Evolutionary conservation across 768 basidiomycete genomes (phyloP), one percentile per base, ranked within the genome.

Genomic region (Kockovaella imperatae): DNA sequence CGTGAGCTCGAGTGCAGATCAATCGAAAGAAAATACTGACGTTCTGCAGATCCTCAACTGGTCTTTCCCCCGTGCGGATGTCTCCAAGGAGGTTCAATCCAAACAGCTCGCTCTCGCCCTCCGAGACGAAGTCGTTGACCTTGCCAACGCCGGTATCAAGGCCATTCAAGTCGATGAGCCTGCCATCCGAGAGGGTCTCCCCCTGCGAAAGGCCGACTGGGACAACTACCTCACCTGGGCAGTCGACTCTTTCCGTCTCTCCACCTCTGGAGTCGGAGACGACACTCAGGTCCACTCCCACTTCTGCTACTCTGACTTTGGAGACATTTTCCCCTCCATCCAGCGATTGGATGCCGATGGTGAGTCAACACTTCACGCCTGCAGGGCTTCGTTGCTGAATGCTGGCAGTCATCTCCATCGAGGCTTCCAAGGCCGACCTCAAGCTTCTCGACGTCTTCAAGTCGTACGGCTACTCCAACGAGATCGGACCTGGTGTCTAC

Each of bases 121-220:
- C 69, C 90, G 95, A 59, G 95, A 97, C 68, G 95, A 99, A 74
- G 95, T 99, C 56, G 59, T 89, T 59, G 95, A 99, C 76, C 86
- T 97, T 64, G 88, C 91, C 77, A 84, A 84, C 72, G 95, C 88
- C 54, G 88, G 88, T 53, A 96, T 99, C 73, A 81, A 83, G 60
- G 95, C 93, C 67, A 93, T 99, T 70, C 95, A 99, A 77, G 95
- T 99, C 66, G 95, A 99, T 60, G 95, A 99, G 77, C 95, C 95
- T 49, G 95, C 95, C 51, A 95, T 99, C 65, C 91, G 95, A 77
- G 95, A 99, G 77, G 95, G 95, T 74, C 79, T 99, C 48, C 95
- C 95, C 61, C 86, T 99, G 62, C 88, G 95, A 73, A 86, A 84
- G 68, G 79, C 82, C 56, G 95, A 99, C 75, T 97, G 95, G 95